A percentile compares a stretch with the other conserved stretches of the same genome.
Evolutionary conservation across 345 rosid genomes (phyloP).

Genomic region (Lepidium sativum): DNA sequence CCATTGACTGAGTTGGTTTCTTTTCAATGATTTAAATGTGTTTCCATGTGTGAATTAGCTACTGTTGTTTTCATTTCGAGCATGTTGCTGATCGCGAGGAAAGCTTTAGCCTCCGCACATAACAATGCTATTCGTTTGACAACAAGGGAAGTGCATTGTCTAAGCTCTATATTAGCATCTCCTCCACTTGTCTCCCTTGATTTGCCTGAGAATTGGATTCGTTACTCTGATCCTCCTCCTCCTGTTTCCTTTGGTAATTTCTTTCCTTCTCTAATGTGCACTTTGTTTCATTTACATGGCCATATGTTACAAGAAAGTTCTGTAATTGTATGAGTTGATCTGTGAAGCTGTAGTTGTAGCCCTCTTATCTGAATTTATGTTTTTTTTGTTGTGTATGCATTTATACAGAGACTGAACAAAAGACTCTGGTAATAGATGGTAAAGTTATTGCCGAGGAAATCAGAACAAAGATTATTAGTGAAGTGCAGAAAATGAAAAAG

Average conservation of each 20-base stretch:
- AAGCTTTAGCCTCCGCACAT: constrained; percentile 18
- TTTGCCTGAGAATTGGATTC: constrained; percentile 58
- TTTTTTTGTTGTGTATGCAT: background rate
- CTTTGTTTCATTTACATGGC: background rate
- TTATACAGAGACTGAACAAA: constrained; percentile 35
- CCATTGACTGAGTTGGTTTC: background rate
- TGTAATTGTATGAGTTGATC: background rate
- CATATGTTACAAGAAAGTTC: background rate
- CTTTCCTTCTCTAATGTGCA: background rate
- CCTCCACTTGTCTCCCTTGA: constrained; percentile 76
- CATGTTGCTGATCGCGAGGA: constrained; percentile 24
- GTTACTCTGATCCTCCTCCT: constrained; percentile 15
- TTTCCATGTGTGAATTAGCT: background rate
- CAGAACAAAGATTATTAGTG: constrained; percentile 42
- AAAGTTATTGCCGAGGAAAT: constrained; percentile 72
- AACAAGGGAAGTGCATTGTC: constrained; percentile 19
- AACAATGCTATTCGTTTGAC: constrained; percentile 13
- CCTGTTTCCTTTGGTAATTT: constrained; percentile 26
- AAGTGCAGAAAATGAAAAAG: constrained; percentile 70
- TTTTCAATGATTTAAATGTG: background rate
- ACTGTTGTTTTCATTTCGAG: background rate
- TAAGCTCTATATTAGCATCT: constrained; percentile 46
- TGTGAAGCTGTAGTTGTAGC: background rate
- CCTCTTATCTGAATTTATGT: background rate
- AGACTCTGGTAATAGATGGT: constrained; percentile 59